phyloP scores from a whole-genome alignment of 2,329 filamentous ascomycete genomes.

The Aspergillus clavatus region DNA sequence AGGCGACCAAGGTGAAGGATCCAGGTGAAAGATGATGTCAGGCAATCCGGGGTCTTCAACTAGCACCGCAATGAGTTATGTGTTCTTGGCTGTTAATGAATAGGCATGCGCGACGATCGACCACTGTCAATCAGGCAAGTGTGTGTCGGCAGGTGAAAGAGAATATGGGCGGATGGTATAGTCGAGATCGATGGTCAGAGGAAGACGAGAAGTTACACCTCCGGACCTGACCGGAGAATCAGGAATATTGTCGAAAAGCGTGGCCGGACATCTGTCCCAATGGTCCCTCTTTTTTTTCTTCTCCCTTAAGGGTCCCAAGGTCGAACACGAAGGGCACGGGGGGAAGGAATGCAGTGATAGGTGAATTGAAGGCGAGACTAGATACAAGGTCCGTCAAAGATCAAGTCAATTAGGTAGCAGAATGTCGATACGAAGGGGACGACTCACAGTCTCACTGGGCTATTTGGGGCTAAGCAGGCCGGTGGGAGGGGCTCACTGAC shows the following conservation, averaged over 20 bases:
- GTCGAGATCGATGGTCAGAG: neutral
- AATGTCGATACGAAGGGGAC: neutral
- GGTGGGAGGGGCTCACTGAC: neutral
- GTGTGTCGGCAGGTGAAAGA: neutral
- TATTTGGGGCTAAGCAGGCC: neutral
- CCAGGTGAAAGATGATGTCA: neutral
- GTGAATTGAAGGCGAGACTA: neutral
- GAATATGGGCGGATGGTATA: neutral
- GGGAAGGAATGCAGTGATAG: neutral
- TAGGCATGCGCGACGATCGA: neutral
- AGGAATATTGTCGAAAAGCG: neutral
- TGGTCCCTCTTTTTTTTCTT: neutral
- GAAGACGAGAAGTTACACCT: neutral
- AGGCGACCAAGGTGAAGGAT: neutral
- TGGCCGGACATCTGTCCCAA: neutral
- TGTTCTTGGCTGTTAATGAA: neutral
- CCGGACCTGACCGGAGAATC: neutral
- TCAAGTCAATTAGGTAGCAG: neutral
- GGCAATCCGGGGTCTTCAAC: neutral
- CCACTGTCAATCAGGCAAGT: neutral
- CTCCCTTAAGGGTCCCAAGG: neutral
- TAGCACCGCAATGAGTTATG: neutral
- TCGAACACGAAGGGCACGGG: neutral
- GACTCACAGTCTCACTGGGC: neutral
- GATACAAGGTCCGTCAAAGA: neutral